Base-by-base conservation (phyloP, 1,139 yeast genomes). In the Suhomyces kunorum region DNA sequence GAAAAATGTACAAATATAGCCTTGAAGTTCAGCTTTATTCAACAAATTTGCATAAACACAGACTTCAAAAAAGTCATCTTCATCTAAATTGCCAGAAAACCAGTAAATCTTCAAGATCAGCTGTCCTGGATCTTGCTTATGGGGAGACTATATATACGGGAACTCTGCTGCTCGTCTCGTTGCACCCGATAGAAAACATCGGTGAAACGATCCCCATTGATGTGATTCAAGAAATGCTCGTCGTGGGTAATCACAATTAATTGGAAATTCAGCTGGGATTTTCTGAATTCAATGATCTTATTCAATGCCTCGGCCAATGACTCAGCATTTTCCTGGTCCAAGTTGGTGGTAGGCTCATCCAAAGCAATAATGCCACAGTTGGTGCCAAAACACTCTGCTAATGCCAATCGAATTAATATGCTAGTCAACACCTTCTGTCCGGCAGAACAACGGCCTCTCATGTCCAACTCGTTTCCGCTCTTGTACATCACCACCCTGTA, bases 381-480 rank as follows among this genome's bases (percentile, higher is more conserved):
- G 1, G 82, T 76, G 7, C 98, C 98, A 68, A 94, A 92, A 56
- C 98, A 88, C 61, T 94, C 98, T 0, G 98, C 95, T 36, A 94
- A 68, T 0, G 98, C 97, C 43, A 94, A 68, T 40, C 99, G 74
- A 39, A 94, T 90, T 27, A 94, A 81, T 39, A 94, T 89, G 41
- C 95, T 84, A 0, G 98, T 96, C 40, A 94, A 68, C 2, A 94
- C 98, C 58, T 89, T 88, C 61, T 94, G 99, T 1, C 99, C 99
- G 0, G 98, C 98, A 2, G 97, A 88, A 61, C 99, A 94, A 42
- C 98, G 70, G 0, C 98, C 99, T 49, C 98, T 76, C 99, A 94
- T 94, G 56, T 94, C 99, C 34, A 94, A 68, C 59, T 92, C 98
- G 1, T 82, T 85, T 40, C 87, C 94, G 52, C 87, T 88, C 58